A percentile compares a stretch with the other conserved stretches of the same genome.
These are phyloP conservation scores for Dendrobium nobile DNA, from an alignment of 106 monocot species.

Conservation along the genomic window DNA sequence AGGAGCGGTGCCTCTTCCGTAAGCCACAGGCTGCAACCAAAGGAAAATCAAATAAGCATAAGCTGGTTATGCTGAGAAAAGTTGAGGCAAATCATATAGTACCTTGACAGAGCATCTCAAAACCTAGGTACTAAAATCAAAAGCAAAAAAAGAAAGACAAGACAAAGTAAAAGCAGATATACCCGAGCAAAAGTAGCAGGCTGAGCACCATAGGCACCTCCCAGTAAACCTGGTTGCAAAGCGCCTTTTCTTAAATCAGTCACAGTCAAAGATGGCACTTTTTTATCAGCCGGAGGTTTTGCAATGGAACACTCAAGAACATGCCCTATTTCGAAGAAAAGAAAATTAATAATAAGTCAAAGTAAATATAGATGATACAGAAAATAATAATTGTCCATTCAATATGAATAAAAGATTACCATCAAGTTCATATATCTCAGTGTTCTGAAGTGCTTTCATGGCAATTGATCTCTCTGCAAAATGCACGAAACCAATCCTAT, in stretches of 20 bases:
- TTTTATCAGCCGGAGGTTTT: conserved; percentile 82
- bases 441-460: conserved; percentile 77
- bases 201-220: conserved; percentile 41
- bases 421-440: conserved; percentile 88
- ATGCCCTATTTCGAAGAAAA: conserved; percentile 41
- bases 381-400: not conserved
- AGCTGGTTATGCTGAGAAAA: not conserved
- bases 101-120: not conserved
- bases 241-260: conserved; percentile 38
- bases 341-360: not conserved
- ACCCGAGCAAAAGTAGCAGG: conserved; percentile 51
- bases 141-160: not conserved
- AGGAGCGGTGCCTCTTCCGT: conserved; percentile 21
- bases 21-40: conserved; percentile 30
- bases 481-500: conserved; percentile 91
- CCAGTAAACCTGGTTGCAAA: conserved; percentile 48
- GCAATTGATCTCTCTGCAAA: conserved; percentile 70
- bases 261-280: conserved; percentile 23
- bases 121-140: not conserved
- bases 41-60: not conserved
- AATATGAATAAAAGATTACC: conserved; percentile 28
- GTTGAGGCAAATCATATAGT: not conserved
- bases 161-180: not conserved
- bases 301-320: conserved; percentile 86
- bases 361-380: not conserved